A percentile compares a stretch with the other conserved stretches of the same genome.
These are phyloP conservation scores for Betula pendula DNA, from an alignment of 306 rosid genomes.

Conservation along the genomic window DNA sequence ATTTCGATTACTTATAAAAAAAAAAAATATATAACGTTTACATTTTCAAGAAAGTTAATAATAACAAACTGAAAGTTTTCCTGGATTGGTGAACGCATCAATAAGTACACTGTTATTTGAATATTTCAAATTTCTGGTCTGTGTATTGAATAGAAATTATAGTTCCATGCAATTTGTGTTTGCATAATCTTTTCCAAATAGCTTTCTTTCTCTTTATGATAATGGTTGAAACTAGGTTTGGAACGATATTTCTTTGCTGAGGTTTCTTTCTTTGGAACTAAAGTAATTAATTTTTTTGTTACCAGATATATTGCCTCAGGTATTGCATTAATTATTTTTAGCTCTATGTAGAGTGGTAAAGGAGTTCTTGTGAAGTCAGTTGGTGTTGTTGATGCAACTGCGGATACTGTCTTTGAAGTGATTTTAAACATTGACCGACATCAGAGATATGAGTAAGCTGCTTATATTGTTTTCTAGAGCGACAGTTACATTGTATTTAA, in stretches of 20 bases:
- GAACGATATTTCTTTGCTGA: neutral
- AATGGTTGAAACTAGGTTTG: neutral
- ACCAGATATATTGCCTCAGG: constrained; percentile 11
- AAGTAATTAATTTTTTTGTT: constrained; percentile 6
- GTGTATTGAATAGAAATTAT: neutral
- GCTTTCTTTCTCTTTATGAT: neutral
- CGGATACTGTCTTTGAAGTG: constrained; percentile 74
- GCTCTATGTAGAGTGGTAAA: constrained; percentile 68
- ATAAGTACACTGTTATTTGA: neutral
- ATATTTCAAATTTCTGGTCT: neutral
- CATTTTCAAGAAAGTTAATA: no score
- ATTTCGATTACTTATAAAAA: no score
- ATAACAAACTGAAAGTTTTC: neutral
- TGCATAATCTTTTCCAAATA: neutral
- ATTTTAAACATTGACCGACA: constrained; percentile 61
- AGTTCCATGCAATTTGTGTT: neutral
- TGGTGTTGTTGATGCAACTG: constrained; percentile 82
- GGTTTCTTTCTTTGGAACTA: neutral
- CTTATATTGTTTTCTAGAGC: constrained; percentile 1
- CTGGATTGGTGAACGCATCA: neutral
- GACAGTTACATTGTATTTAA: neutral
- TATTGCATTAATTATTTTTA: constrained; percentile 27
- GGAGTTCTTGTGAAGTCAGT: constrained; percentile 78
- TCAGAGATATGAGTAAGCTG: constrained; percentile 90
- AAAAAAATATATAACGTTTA: no score